These are phyloP conservation scores for Aureobasidium sp. DNA, from an alignment of 2,329 filamentous ascomycete species.

Conservation along the genomic window DNA sequence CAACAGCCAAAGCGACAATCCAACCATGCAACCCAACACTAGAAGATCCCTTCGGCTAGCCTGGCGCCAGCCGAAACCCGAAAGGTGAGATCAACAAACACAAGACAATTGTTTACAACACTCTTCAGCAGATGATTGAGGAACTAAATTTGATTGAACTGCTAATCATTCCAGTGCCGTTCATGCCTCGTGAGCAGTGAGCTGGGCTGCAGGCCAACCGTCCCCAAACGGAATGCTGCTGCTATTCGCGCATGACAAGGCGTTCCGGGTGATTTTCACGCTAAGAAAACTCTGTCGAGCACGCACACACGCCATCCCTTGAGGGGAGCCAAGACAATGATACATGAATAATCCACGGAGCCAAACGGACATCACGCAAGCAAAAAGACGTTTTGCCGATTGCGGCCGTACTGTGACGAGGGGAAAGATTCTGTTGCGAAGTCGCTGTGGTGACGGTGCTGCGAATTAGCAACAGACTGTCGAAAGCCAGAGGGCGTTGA, in stretches of 20 bases:
- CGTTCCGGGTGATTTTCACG: slow-evolving; percentile 11
- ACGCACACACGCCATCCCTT: background rate
- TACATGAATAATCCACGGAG: slow-evolving; percentile 10
- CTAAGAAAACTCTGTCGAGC: slow-evolving; percentile 15
- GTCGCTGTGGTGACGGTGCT: background rate
- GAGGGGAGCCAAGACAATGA: slow-evolving; percentile 7
- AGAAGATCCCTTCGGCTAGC: slow-evolving; percentile 5
- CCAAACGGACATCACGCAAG: slow-evolving; percentile 13
- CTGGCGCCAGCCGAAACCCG: slow-evolving; percentile 2
- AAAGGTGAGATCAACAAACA: slow-evolving; percentile 9
- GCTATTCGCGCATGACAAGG: slow-evolving; percentile 12
- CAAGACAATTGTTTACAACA: slow-evolving; percentile 12
- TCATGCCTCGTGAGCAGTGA: slow-evolving; percentile 12
- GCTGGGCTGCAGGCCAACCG: slow-evolving; percentile 6
- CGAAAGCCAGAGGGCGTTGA: background rate
- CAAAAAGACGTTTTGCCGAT: slow-evolving; percentile 12
- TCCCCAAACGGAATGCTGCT: slow-evolving; percentile 16
- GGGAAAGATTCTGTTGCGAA: background rate
- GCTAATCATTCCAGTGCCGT: slow-evolving; percentile 14
- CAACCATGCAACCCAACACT: slow-evolving; percentile 5
- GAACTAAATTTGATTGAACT: slow-evolving; percentile 12
- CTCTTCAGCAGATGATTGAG: background rate
- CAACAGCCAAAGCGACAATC: background rate
- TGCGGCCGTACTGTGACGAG: background rate
- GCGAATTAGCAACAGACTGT: background rate